Conservation (phyloP, 208 protist species). For the Trypanosomatidae sp. region DNA sequence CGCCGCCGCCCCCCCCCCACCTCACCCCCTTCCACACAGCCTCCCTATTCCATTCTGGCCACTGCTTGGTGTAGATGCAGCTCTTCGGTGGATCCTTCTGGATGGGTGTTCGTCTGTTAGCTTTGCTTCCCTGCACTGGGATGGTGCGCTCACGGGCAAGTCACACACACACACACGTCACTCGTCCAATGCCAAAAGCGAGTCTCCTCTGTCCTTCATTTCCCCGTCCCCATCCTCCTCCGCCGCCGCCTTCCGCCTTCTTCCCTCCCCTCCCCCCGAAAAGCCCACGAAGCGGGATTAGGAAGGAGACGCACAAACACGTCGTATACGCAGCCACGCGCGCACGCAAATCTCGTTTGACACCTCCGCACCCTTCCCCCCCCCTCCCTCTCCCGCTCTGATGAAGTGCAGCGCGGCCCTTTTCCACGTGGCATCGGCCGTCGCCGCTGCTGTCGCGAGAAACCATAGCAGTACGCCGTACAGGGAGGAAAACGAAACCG, state of each 20-base stretch:
- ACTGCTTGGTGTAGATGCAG: neutral
- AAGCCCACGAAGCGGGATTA: neutral
- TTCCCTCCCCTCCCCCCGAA: neutral
- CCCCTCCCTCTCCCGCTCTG: neutral
- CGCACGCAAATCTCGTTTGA: neutral
- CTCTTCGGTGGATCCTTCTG: neutral
- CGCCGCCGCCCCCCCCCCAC: neutral
- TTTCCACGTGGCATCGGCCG: neutral
- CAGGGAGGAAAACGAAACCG: conserved; percentile 15
- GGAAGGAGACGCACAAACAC: neutral
- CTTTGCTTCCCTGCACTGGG: neutral
- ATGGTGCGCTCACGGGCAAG: neutral
- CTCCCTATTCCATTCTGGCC: neutral
- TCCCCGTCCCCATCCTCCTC: neutral
- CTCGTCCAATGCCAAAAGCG: neutral
- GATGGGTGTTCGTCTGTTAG: neutral
- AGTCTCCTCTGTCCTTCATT: neutral
- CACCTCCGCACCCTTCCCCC: neutral
- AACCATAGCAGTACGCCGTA: conserved; percentile 51
- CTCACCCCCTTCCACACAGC: neutral
- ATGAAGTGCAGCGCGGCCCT: conserved; percentile 23
- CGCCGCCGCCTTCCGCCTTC: neutral
- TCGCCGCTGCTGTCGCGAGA: conserved; percentile 28
- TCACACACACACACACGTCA: neutral
- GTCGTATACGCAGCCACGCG: neutral